Percentiles rank a stretch among this genome's conserved stretches.
These are phyloP conservation scores for Pythium rishiriense DNA, from an alignment of 352 stramenopile species.

Conservation along the genomic window DNA sequence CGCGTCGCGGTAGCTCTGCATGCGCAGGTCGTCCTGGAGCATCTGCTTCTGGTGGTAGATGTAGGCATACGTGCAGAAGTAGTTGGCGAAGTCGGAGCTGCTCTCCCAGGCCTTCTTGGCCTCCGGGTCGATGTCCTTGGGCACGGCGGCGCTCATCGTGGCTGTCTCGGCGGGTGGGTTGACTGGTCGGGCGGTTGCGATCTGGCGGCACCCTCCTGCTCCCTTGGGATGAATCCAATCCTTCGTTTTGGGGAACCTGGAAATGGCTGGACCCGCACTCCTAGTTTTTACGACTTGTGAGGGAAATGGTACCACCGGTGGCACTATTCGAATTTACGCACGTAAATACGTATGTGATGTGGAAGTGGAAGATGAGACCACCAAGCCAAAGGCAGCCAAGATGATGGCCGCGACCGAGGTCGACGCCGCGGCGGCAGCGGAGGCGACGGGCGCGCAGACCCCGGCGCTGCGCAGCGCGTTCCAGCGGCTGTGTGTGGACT, in stretches of 20 bases:
- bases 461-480: conserved; percentile 51
- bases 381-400: neutral
- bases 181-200: conserved; percentile 13
- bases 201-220: conserved; percentile 1
- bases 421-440: neutral
- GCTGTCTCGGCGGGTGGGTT: neutral
- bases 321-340: conserved; percentile 1
- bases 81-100: conserved; percentile 89
- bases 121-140: conserved; percentile 64
- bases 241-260: neutral
- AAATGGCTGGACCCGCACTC: conserved; percentile 11
- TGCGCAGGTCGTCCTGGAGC: conserved; percentile 98
- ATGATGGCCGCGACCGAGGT: conserved; percentile 16
- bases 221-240: neutral
- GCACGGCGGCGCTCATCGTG: conserved; percentile 27
- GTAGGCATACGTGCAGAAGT: conserved; percentile 90
- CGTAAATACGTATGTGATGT: conserved; percentile 28
- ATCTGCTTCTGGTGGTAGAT: conserved; percentile 98
- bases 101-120: conserved; percentile 83
- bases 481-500: conserved; percentile 54
- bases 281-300: neutral
- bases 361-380: conserved; percentile 15
- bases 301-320: neutral
- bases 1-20: conserved; percentile 97
- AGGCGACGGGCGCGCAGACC: conserved; percentile 6